A percentile compares a stretch with the other conserved stretches of the same genome.
These are phyloP conservation scores for Protea cynaroides DNA, from an alignment of 164 flowering plant genomes.

Conservation along the genomic window DNA sequence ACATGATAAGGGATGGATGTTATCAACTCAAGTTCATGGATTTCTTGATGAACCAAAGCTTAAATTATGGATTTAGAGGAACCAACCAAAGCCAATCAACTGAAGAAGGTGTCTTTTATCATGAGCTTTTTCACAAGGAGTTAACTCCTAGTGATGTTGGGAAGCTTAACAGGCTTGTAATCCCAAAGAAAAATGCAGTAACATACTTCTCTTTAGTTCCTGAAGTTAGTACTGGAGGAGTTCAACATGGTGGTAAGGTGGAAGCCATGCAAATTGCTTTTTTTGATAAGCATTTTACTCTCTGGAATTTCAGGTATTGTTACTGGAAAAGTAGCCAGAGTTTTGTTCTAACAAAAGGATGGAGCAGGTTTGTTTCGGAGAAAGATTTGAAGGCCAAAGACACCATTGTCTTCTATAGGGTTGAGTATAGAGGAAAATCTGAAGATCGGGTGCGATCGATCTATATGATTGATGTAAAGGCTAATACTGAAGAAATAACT, in stretches of 20 bases:
- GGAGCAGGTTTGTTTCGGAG: slow-evolving; percentile 67
- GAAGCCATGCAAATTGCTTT: slow-evolving; percentile 35
- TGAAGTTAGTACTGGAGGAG: slow-evolving; percentile 2
- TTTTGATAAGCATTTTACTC: slow-evolving; percentile 35
- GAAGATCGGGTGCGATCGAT: slow-evolving; percentile 7
- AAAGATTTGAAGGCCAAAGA: slow-evolving; percentile 51
- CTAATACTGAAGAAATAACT: not conserved
- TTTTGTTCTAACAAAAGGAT: slow-evolving; percentile 70
- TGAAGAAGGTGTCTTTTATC: slow-evolving; percentile 12
- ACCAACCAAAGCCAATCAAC: not conserved
- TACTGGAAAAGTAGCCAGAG: slow-evolving; percentile 90
- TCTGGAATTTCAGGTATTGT: slow-evolving; percentile 72
- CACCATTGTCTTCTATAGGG: slow-evolving; percentile 31
- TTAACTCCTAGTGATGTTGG: slow-evolving; percentile 90
- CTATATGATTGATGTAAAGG: slow-evolving; percentile 24
- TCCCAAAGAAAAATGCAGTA: slow-evolving; percentile 66
- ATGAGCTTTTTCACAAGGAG: slow-evolving; percentile 69
- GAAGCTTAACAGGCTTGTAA: slow-evolving; percentile 75
- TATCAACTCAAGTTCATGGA: slow-evolving; percentile 38
- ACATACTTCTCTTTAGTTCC: slow-evolving; percentile 43
- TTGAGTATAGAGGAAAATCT: slow-evolving; percentile 15
- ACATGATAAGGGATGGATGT: slow-evolving; percentile 58
- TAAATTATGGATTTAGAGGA: not conserved
- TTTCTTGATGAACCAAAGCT: slow-evolving; percentile 13
- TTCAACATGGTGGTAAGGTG: slow-evolving; percentile 5